Conservation (phyloP, 352 stramenopile species). For the Pythium vanterpoolii region DNA sequence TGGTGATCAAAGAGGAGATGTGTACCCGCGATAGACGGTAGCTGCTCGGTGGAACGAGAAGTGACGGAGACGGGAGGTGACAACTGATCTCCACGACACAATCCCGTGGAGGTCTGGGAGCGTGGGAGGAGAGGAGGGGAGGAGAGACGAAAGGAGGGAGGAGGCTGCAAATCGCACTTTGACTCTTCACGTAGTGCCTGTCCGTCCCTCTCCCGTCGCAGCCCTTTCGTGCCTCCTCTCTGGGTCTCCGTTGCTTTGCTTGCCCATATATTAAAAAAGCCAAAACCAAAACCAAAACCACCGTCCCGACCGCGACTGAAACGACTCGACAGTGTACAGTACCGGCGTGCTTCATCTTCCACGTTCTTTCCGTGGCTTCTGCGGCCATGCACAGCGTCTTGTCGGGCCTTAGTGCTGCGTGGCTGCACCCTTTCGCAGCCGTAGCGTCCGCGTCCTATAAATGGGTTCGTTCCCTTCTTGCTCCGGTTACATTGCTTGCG, state of each 20-base stretch:
- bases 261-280: too few species aligned
- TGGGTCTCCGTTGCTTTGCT: too few species aligned
- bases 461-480: slow-evolving; percentile 18
- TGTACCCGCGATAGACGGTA: slow-evolving; percentile 1
- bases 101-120: too few species aligned
- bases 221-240: slow-evolving; percentile 13
- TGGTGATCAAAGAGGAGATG: slow-evolving; percentile 5
- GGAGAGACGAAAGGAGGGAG: background rate
- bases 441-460: background rate
- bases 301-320: slow-evolving; percentile 24
- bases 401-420: background rate
- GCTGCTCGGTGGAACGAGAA: background rate
- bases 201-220: slow-evolving; percentile 18
- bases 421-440: slow-evolving; percentile 20
- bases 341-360: slow-evolving; percentile 13
- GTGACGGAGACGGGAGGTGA: slow-evolving; percentile 4
- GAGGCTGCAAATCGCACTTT: slow-evolving; percentile 25
- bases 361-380: slow-evolving; percentile 22
- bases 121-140: background rate
- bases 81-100: slow-evolving; percentile 3
- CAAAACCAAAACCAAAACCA: slow-evolving; percentile 18
- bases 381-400: slow-evolving; percentile 10
- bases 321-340: slow-evolving; percentile 1
- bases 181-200: slow-evolving; percentile 14
- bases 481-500: slow-evolving; percentile 9